phyloP scores from a whole-genome alignment of 768 basidiomycete genomes.

The Calocybe indica region DNA sequence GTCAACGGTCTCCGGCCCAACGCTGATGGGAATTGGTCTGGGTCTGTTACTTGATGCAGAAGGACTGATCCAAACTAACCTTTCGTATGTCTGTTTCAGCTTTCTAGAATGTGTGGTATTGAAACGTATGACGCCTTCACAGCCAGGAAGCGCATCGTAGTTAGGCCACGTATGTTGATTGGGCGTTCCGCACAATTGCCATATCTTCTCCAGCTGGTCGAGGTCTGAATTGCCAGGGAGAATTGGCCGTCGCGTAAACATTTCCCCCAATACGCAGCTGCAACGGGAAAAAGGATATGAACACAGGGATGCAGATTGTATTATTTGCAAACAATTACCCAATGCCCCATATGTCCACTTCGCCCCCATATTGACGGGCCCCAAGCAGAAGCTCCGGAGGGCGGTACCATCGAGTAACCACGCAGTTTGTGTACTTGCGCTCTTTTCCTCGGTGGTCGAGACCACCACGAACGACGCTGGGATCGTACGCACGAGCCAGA shows the following conservation, averaged over 20 bases:
- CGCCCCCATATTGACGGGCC: slow-evolving; percentile 83
- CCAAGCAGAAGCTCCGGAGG: slow-evolving; percentile 91
- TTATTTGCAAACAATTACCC: slow-evolving; percentile 48
- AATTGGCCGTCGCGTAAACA: slow-evolving; percentile 85
- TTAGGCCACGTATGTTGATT: slow-evolving; percentile 80
- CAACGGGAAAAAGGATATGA: background rate
- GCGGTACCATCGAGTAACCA: slow-evolving; percentile 93
- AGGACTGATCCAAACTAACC: slow-evolving; percentile 33
- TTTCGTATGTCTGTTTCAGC: slow-evolving; percentile 52
- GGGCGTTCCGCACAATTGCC: slow-evolving; percentile 84
- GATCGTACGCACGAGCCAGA: slow-evolving; percentile 78
- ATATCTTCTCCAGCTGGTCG: slow-evolving; percentile 91
- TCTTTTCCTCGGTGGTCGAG: slow-evolving; percentile 42
- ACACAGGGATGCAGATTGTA: background rate
- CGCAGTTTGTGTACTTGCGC: slow-evolving; percentile 89
- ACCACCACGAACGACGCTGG: slow-evolving; percentile 31
- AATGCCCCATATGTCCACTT: slow-evolving; percentile 97
- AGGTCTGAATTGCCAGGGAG: slow-evolving; percentile 83
- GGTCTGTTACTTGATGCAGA: background rate
- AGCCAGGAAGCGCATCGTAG: slow-evolving; percentile 68
- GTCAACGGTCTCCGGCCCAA: slow-evolving; percentile 71
- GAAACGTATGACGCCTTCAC: slow-evolving; percentile 72
- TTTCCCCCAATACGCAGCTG: slow-evolving; percentile 95
- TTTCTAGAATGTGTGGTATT: slow-evolving; percentile 41
- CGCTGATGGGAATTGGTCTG: slow-evolving; percentile 31